phyloP scores from a whole-genome alignment of 441 rosid genomes.

The Bocquillonia castaneifolia region DNA sequence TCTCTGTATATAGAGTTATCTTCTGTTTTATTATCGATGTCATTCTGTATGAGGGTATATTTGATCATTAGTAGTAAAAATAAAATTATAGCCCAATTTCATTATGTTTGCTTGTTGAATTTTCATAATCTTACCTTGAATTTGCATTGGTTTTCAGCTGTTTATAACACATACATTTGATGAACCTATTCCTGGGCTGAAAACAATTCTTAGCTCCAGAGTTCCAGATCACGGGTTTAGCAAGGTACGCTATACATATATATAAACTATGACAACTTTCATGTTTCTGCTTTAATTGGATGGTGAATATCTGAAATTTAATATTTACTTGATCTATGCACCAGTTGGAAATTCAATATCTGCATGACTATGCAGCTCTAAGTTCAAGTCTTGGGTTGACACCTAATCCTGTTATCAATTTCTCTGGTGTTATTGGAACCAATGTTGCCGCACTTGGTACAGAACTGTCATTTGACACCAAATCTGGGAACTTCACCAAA shows the following conservation, averaged over 20 bases:
- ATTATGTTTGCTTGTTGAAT: background rate
- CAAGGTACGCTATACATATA: conserved; percentile 43
- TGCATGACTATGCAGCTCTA: conserved; percentile 80
- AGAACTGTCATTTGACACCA: conserved; percentile 73
- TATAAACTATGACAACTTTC: background rate
- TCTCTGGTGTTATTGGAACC: conserved; percentile 71
- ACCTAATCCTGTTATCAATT: conserved; percentile 72
- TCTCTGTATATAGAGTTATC: background rate
- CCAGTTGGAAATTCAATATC: conserved; percentile 83
- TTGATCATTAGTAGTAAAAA: no score
- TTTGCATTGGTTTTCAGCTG: conserved; percentile 43
- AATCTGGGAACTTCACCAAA: conserved; percentile 67
- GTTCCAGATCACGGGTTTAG: conserved; percentile 91
- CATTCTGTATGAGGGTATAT: background rate
- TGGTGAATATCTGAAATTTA: background rate
- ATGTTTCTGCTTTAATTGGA: background rate
- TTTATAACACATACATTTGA: conserved; percentile 64
- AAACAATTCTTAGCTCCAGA: conserved; percentile 66
- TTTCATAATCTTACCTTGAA: conserved; percentile 7
- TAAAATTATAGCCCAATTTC: background rate
- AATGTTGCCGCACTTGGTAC: conserved; percentile 57
- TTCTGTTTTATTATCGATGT: background rate
- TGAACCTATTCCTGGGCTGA: conserved; percentile 86
- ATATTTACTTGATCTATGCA: conserved; percentile 3
- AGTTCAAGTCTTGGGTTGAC: conserved; percentile 76